Evolutionary conservation across 345 rosid species (phyloP), one percentile per base, ranked within the genome.

Genomic region (Eucalyptus melliodora): DNA sequence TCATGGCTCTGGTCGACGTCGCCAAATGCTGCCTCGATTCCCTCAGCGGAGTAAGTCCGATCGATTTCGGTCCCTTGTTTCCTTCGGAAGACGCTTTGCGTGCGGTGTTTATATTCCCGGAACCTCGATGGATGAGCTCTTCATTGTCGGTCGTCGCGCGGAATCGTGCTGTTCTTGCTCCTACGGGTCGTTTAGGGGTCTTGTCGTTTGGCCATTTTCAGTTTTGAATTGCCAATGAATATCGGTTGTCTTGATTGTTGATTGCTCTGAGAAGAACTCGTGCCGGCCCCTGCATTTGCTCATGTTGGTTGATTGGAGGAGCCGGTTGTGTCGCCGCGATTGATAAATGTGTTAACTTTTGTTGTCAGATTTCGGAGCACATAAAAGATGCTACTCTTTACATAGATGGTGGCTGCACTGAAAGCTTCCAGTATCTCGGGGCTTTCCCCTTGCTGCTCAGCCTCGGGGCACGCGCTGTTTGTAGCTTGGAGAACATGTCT

Each of bases 351-450:
- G 47, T 77, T 23, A 77, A 77, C 27, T 77, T 21, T 77, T 56
- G 6, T 21, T 2, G 45, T 88, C 88, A 97, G 99, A 92, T 96
- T 88, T 93, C 96, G 31, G 98, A 97, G 91, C 94, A 95, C 89
- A 86, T 97, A 14, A 92, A 93, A 90, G 97, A 93, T 88, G 92
- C 98, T 50, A 90, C 95, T 65, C 89, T 98, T 56, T 98, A 98
- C 91, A 91, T 97, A 11, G 99, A 98, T 94, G 95, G 98, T 85
- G 99, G 99, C 17, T 98, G 98, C 91, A 94, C 98, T 6, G 99
- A 98, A 92, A 95, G 99, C 89, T 98, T 98, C 90, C 99, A 97
- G 86, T 91, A 93, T 90, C 92, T 93, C 30, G 99, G 99, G 92
- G 98, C 97, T 27, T 97, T 96, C 89, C 97, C 99, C 81, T 53